These are phyloP conservation scores for Picocystis salinarum DNA, from an alignment of 139 green algal species.

Conservation along the genomic window DNA sequence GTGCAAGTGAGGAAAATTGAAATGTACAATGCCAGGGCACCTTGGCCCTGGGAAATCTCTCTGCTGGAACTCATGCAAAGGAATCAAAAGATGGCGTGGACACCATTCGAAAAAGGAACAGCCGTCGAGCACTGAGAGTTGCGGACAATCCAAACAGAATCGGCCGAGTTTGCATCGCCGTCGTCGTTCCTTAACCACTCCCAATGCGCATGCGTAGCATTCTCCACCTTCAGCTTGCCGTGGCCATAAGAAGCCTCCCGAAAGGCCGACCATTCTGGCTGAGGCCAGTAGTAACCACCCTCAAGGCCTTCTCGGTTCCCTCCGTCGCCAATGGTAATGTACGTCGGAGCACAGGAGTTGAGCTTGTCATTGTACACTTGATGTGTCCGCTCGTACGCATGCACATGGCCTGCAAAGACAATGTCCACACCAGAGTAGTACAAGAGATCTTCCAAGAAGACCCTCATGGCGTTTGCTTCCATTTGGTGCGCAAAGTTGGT, in stretches of 20 bases:
- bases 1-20: too few species aligned
- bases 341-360: conserved; percentile 23
- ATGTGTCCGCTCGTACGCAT: conserved; percentile 39
- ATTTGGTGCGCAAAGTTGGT: conserved; percentile 38
- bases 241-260: conserved; percentile 46
- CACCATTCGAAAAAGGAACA: too few species aligned
- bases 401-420: conserved; percentile 55
- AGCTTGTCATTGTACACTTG: conserved; percentile 17
- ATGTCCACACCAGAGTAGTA: conserved; percentile 38
- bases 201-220: conserved; percentile 30
- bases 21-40: too few species aligned
- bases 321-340: conserved; percentile 56
- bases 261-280: conserved; percentile 32
- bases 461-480: conserved; percentile 39
- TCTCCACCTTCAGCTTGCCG: conserved; percentile 32
- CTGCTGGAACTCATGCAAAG: too few species aligned
- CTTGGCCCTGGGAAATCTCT: too few species aligned
- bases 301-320: conserved; percentile 55
- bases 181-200: conserved; percentile 45
- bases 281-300: conserved; percentile 11
- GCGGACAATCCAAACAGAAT: conserved; percentile 2
- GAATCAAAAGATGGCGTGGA: too few species aligned
- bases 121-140: not conserved
- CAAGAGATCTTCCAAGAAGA: conserved; percentile 34
- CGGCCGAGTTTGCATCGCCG: conserved; percentile 4